phyloP scores from a whole-genome alignment of 2,329 filamentous ascomycete genomes.

The Pseudogymnoascus sp. region DNA sequence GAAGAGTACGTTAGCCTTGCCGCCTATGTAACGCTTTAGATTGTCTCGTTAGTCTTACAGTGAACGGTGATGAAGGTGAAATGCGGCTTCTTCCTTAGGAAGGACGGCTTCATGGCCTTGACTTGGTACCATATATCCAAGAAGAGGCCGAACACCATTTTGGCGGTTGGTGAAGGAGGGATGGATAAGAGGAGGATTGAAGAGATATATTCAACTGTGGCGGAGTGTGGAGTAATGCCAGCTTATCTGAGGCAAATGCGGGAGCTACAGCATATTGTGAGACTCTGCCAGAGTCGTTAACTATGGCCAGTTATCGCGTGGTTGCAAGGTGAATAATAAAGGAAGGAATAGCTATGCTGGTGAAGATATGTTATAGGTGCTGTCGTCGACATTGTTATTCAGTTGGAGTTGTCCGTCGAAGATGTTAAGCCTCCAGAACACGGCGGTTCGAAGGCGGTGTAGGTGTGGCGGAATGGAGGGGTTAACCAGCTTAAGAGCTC shows the following conservation, averaged over 20 bases:
- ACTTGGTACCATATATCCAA: slow-evolving; percentile 34
- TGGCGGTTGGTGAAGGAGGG: neutral
- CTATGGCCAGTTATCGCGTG: neutral
- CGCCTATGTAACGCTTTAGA: neutral
- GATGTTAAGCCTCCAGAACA: neutral
- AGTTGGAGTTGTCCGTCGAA: neutral
- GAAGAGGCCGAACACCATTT: slow-evolving; percentile 10
- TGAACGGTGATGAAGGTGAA: slow-evolving; percentile 78
- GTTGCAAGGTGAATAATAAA: neutral
- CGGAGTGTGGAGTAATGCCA: neutral
- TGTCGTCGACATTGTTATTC: neutral
- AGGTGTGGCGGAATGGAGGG: too few species aligned
- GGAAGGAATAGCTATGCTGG: neutral
- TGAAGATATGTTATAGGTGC: neutral
- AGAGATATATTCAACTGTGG: neutral
- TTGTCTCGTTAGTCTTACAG: slow-evolving; percentile 44
- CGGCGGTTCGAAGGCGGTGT: neutral
- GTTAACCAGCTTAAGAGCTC: too few species aligned
- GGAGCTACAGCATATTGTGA: neutral
- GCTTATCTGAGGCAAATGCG: neutral
- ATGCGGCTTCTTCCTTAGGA: slow-evolving; percentile 52
- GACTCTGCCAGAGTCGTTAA: neutral
- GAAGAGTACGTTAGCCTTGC: slow-evolving; percentile 7
- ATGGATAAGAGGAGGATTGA: neutral
- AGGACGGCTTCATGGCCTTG: slow-evolving; percentile 45